Percentiles rank a stretch among this genome's conserved stretches.
These are phyloP conservation scores for Rosa hybrid DNA, from an alignment of 331 rosid genomes.

Conservation along the genomic window DNA sequence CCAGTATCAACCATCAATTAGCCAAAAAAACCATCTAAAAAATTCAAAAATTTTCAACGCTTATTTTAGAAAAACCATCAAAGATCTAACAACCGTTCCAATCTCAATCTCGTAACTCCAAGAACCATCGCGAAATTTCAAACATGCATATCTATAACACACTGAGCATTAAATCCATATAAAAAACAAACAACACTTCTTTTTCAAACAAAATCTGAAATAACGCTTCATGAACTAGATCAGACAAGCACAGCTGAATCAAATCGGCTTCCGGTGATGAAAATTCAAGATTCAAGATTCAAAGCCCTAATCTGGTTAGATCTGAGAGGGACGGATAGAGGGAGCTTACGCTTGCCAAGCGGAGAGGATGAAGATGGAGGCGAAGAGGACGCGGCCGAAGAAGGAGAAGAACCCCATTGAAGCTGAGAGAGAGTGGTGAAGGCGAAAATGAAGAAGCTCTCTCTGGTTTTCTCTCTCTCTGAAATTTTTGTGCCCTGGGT, in stretches of 20 bases:
- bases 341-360: constrained; percentile 76
- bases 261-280: not conserved
- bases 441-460: not conserved
- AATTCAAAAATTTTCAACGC: too few species aligned
- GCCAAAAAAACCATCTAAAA: not conserved
- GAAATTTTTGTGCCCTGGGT: not conserved
- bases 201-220: not conserved
- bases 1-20: not conserved
- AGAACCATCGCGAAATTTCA: not conserved
- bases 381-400: constrained; percentile 87
- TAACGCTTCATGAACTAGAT: not conserved
- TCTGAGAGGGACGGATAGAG: constrained; percentile 21
- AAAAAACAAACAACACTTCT: not conserved
- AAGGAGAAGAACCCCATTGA: constrained; percentile 79
- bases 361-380: constrained; percentile 88
- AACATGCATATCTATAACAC: not conserved
- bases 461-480: not conserved
- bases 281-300: not conserved
- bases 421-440: not conserved
- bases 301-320: constrained; percentile 35
- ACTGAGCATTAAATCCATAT: not conserved
- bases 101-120: not conserved
- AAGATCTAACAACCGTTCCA: not conserved
- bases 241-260: constrained; percentile 6
- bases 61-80: not conserved